These are phyloP conservation scores for Hypholoma fasciculare DNA, from an alignment of 768 basidiomycete genomes.

Conservation along the genomic window DNA sequence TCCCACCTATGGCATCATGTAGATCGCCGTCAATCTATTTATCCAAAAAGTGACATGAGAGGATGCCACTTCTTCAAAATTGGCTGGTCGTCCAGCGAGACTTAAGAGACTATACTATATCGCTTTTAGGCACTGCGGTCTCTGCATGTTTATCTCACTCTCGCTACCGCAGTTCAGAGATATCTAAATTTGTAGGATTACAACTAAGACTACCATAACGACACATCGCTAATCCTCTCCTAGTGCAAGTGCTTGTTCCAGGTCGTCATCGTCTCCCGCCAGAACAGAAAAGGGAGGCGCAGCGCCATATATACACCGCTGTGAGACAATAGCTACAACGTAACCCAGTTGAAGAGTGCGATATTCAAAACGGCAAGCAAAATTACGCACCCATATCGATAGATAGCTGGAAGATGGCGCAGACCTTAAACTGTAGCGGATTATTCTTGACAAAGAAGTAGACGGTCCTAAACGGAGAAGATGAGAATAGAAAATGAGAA, in stretches of 20 bases:
- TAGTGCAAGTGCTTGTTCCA: constrained; percentile 75
- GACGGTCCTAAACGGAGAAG: constrained; percentile 48
- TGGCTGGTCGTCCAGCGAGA: background rate
- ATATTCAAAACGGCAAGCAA: background rate
- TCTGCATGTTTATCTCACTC: background rate
- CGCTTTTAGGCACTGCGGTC: background rate
- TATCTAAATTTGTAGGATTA: background rate
- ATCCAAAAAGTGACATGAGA: constrained; percentile 1
- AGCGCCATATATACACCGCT: constrained; percentile 76
- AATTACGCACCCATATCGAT: constrained; percentile 66
- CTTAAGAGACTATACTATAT: constrained; percentile 1
- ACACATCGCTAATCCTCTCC: constrained; percentile 41
- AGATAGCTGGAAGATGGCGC: constrained; percentile 81
- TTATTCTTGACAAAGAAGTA: constrained; percentile 79
- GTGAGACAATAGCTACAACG: constrained; percentile 58
- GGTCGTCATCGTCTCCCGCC: constrained; percentile 61
- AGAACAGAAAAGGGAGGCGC: constrained; percentile 55
- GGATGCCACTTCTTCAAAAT: background rate
- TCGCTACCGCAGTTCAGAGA: no score
- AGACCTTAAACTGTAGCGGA: constrained; percentile 80
- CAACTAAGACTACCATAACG: background rate
- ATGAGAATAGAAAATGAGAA: constrained; percentile 3
- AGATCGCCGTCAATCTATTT: background rate
- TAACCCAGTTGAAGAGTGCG: background rate
- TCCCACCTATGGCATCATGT: background rate